Conservation (phyloP, 106 monocot species). For the Dendrobium nobile region DNA sequence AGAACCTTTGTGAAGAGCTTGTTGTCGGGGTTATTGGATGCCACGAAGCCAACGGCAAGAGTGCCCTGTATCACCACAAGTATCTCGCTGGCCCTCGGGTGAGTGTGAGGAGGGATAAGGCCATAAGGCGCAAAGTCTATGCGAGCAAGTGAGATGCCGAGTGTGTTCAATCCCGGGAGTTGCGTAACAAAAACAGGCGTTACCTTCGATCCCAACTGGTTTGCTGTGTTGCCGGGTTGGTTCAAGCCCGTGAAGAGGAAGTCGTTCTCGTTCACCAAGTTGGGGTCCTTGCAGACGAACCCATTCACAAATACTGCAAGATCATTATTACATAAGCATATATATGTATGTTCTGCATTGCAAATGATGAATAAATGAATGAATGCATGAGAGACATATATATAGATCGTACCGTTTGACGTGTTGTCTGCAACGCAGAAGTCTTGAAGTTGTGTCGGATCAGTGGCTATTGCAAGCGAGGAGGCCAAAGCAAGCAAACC, state of each 20-base stretch:
- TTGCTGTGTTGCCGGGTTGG: too few relatives aligned
- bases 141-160: conserved; percentile 76
- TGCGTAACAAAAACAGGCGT: conserved; percentile 22
- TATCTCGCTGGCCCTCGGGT: conserved; percentile 61
- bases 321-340: too few relatives aligned
- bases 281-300: too few relatives aligned
- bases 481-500: conserved; percentile 5
- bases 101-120: conserved; percentile 80
- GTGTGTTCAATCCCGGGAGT: conserved; percentile 39
- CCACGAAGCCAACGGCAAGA: conserved; percentile 69
- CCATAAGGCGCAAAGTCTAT: conserved; percentile 37
- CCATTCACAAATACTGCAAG: too few relatives aligned
- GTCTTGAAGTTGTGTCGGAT: conserved; percentile 6
- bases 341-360: too few relatives aligned
- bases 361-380: neutral
- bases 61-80: conserved; percentile 30
- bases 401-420: neutral
- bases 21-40: conserved; percentile 26
- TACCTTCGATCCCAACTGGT: conserved; percentile 25
- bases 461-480: conserved; percentile 3
- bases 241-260: too few relatives aligned
- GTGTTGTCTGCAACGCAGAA: conserved; percentile 6
- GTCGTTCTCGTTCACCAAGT: too few relatives aligned
- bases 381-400: neutral
- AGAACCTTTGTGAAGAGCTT: conserved; percentile 32